These are phyloP conservation scores for Gillenia trifoliata DNA, from an alignment of 306 rosid genomes.

Conservation along the genomic window DNA sequence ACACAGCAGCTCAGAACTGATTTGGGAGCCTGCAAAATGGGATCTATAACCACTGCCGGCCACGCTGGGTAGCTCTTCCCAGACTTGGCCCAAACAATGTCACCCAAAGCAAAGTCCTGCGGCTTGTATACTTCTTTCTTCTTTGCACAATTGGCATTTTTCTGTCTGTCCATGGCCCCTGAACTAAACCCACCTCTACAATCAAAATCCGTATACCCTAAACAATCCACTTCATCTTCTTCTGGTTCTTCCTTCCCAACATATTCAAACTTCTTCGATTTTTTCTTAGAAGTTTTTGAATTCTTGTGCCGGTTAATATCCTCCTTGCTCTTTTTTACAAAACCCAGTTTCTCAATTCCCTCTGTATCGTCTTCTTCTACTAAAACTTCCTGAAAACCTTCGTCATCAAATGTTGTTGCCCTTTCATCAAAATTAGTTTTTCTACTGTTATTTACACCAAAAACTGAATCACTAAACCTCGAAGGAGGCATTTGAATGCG, in stretches of 20 bases:
- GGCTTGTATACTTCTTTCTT: conserved; percentile 62
- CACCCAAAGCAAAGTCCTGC: conserved; percentile 84
- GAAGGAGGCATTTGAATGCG: conserved; percentile 65
- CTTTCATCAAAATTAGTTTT: conserved; percentile 27
- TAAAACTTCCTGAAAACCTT: conserved; percentile 18
- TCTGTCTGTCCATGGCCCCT: conserved; percentile 28
- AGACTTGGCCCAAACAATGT: conserved; percentile 93
- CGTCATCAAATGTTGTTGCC: conserved; percentile 43
- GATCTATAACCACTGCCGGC: conserved; percentile 97
- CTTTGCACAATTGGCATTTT: conserved; percentile 30
- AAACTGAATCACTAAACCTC: conserved; percentile 61
- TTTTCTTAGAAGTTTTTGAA: background rate
- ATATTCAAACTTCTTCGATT: conserved; percentile 17
- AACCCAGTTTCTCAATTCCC: conserved; percentile 23
- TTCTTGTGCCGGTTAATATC: conserved; percentile 25
- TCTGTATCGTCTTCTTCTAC: conserved; percentile 24
- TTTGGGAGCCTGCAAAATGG: conserved; percentile 75
- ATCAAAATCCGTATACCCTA: conserved; percentile 19
- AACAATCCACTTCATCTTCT: conserved; percentile 11
- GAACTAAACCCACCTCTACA: conserved; percentile 13
- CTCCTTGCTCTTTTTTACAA: conserved; percentile 25
- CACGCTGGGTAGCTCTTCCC: conserved; percentile 93
- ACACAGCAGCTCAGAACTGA: conserved; percentile 64
- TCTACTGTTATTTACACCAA: conserved; percentile 41
- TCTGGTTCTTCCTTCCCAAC: conserved; percentile 24